Conservation (phyloP, 2,329 filamentous ascomycete species). For the Trichoderma sp. region DNA sequence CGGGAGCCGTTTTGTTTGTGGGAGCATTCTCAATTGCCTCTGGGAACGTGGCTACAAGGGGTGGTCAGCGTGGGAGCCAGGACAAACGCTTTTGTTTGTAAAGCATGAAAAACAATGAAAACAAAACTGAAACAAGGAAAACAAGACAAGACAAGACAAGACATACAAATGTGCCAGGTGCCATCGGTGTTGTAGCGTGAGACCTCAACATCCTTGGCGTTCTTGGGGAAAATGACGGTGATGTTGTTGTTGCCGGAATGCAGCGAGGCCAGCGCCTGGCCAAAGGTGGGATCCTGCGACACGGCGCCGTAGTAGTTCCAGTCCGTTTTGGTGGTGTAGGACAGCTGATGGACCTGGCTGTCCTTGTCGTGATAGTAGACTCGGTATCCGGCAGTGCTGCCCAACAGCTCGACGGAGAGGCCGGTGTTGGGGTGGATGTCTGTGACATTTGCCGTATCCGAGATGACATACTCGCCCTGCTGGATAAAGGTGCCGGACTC, state of each 20-base stretch:
- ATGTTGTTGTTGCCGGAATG: conserved; percentile 4
- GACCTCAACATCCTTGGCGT: background rate
- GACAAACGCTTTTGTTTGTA: background rate
- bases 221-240: background rate
- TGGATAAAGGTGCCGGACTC: background rate
- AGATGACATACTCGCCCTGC: background rate
- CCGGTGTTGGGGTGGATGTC: conserved; percentile 1
- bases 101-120: background rate
- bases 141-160: background rate
- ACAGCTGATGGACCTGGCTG: background rate
- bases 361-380: conserved; percentile 8
- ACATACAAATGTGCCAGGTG: conserved; percentile 8
- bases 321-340: background rate
- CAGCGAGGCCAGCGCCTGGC: background rate
- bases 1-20: background rate
- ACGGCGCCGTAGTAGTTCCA: conserved; percentile 8
- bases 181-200: background rate
- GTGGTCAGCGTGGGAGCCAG: background rate
- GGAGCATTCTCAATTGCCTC: background rate
- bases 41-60: background rate
- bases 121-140: background rate
- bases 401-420: conserved; percentile 9
- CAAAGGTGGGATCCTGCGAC: background rate
- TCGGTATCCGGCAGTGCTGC: conserved; percentile 7
- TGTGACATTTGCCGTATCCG: background rate